Percentiles rank a stretch among this genome's conserved stretches.
phyloP scores from a whole-genome alignment of 257 asterid species.

The Nicotiana tabacum region DNA sequence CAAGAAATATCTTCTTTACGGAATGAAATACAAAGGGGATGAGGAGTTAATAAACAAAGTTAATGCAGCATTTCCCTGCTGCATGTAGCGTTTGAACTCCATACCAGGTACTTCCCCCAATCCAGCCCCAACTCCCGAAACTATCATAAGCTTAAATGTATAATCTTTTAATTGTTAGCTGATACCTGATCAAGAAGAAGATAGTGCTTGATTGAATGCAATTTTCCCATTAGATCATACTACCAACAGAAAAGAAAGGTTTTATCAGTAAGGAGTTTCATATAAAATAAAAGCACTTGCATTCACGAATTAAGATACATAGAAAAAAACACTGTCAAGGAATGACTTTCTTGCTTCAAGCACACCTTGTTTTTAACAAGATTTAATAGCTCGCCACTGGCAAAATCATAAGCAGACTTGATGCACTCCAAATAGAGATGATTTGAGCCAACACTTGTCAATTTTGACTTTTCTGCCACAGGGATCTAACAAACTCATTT shows the following conservation, averaged over 20 bases:
- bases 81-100: background rate
- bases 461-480: conserved; percentile 69
- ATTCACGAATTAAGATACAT: background rate
- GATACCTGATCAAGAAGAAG: conserved; percentile 99
- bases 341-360: conserved; percentile 3
- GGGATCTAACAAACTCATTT: conserved; percentile 65
- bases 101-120: background rate
- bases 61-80: background rate
- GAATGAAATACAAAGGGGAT: background rate
- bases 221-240: conserved; percentile 95
- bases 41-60: background rate
- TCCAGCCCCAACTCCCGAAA: background rate
- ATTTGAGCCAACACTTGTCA: conserved; percentile 76
- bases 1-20: background rate
- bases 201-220: conserved; percentile 95
- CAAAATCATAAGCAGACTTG: conserved; percentile 89
- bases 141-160: background rate
- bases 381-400: conserved; percentile 92
- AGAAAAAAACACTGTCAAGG: background rate
- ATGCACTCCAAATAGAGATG: conserved; percentile 94
- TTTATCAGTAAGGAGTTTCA: conserved; percentile 16
- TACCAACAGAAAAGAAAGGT: conserved; percentile 34
- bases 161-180: background rate
- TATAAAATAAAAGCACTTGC: conserved; percentile 8
- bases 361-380: conserved; percentile 88